A percentile compares a stretch with the other conserved stretches of the same genome.
phyloP scores from a whole-genome alignment of 1,139 yeast species.

The Hemisphaericaspora lyxosophila region DNA sequence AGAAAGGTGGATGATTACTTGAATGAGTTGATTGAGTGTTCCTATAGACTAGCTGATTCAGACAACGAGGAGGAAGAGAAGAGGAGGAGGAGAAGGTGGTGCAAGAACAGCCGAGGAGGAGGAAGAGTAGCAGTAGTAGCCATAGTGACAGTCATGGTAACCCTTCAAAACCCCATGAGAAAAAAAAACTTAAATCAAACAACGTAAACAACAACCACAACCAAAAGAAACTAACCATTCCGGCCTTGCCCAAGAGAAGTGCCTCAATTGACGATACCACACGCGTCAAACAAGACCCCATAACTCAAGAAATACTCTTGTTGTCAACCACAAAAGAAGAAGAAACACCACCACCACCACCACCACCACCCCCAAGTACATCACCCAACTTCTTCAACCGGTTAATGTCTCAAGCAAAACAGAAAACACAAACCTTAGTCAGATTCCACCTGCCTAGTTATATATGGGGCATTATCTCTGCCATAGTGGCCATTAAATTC shows the following conservation, averaged over 20 bases:
- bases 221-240: slow-evolving; percentile 2
- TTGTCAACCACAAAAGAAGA: too few species aligned
- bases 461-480: slow-evolving; percentile 25
- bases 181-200: too few species aligned
- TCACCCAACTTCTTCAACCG: not conserved
- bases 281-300: too few species aligned
- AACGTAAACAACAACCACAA: slow-evolving; percentile 9
- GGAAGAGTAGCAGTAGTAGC: too few species aligned
- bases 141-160: slow-evolving; percentile 4
- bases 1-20: slow-evolving; percentile 27
- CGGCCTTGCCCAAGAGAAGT: not conserved
- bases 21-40: slow-evolving; percentile 31
- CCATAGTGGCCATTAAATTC: slow-evolving; percentile 6
- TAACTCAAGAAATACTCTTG: too few species aligned
- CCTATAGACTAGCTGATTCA: slow-evolving; percentile 21
- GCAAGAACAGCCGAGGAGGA: too few species aligned
- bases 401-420: slow-evolving; percentile 7
- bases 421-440: not conserved
- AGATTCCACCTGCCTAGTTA: slow-evolving; percentile 35
- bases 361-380: slow-evolving; percentile 5
- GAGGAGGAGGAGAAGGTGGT: not conserved
- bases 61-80: not conserved
- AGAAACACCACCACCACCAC: not conserved
- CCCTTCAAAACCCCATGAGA: too few species aligned
- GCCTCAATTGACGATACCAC: too few species aligned